These are phyloP conservation scores for Venturia oleaginea DNA, from an alignment of 2,329 filamentous ascomycete genomes.

Conservation along the genomic window DNA sequence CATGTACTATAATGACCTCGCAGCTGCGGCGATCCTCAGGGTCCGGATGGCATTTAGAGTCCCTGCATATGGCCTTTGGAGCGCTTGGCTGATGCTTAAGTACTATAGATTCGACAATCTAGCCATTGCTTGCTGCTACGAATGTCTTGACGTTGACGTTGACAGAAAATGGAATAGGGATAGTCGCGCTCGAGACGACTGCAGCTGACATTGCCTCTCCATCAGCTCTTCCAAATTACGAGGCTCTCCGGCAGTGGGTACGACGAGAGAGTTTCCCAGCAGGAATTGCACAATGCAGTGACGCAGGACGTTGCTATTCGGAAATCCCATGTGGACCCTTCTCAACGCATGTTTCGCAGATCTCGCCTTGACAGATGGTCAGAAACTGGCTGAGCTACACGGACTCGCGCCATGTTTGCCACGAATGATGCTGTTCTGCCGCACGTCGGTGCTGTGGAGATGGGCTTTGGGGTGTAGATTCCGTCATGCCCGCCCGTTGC, in stretches of 20 bases:
- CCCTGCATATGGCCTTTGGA: background rate
- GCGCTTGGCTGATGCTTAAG: background rate
- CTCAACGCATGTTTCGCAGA: background rate
- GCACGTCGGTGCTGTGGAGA: background rate
- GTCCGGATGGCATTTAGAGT: background rate
- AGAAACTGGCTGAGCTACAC: background rate
- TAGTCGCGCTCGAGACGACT: background rate
- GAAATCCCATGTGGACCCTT: background rate
- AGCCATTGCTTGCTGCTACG: background rate
- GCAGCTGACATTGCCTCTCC: background rate
- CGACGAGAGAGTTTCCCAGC: background rate
- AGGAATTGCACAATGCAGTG: background rate
- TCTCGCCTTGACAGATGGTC: background rate
- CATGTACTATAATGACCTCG: background rate
- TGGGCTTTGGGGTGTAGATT: background rate
- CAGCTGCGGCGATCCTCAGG: background rate
- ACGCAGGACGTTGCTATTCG: background rate
- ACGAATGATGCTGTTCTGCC: background rate
- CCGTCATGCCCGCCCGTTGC: too few species aligned
- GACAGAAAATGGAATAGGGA: background rate
- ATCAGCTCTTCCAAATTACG: too few species aligned
- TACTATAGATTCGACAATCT: background rate
- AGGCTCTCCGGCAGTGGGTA: too few species aligned
- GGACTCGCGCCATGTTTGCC: background rate
- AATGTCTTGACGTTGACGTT: background rate